Evolutionary conservation across 305 asterid species (phyloP), one percentile per base, ranked within the genome.

Genomic region (Fraxinus dipetala): DNA sequence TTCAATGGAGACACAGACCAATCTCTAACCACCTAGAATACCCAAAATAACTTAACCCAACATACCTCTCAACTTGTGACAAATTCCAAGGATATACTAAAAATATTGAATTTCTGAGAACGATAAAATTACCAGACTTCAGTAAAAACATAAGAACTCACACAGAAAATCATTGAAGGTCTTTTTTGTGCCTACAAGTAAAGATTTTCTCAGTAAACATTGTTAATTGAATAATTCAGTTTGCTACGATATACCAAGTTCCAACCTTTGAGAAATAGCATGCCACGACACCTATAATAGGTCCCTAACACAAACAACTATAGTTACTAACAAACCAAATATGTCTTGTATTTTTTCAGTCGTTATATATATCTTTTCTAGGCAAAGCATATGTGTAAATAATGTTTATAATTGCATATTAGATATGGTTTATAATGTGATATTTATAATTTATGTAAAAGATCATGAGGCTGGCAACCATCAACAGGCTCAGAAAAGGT

Each of bases 151-250:
- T 9, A 13, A 61, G 31, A 61, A 69, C 26, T 67, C 74, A 24
- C 73, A 20, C 75, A 51, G 16, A 61, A 59, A 26, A 5, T 28
- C 5, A 11, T 43, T 22, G 51, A 24, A 9, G 38, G 45, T 77
- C 54, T 51, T 51, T 67, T 54, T 82, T 65, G 30, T 69, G 67
- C 73, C 40, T 43, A 77, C 38, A 10, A 22, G 72, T 65, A 65
- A 10, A 65, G 16, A 65, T 65, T 24, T 8, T 26, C 26, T 26
- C 72, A 10, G n/a, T 10, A 65, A 65, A 65, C 35, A 26, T 26
- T 10, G 72, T 7, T 22, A 65, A 14, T 22, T 22, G 31, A 61
- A 22, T 61, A 59, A 20, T 22, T 61, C 14, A 61, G 31, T 61
- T 20, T 7, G 26, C 13, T 61, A 22, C 1, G 35, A 26, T 28